These are phyloP conservation scores for Penicillium soppii DNA, from an alignment of 495 filamentous ascomycete species.

Conservation along the genomic window DNA sequence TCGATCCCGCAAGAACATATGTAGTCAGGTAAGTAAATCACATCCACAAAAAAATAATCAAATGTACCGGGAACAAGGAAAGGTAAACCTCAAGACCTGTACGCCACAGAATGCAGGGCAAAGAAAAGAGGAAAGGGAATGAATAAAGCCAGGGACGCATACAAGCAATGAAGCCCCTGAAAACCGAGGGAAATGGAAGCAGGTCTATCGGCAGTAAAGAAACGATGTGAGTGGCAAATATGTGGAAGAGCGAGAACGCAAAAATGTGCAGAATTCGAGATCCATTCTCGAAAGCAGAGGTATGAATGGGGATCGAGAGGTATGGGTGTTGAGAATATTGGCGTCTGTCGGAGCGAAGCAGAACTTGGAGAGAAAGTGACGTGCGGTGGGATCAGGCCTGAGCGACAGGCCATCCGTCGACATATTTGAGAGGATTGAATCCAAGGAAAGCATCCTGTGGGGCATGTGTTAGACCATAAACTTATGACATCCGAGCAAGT, in stretches of 20 bases:
- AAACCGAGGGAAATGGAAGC: neutral
- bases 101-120: slow-evolving; percentile 1
- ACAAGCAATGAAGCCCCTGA: neutral
- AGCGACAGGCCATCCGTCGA: slow-evolving; percentile 45
- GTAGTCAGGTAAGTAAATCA: neutral
- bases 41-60: neutral
- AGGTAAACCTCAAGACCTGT: neutral
- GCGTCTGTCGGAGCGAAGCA: neutral
- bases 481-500: neutral
- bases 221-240: neutral
- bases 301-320: neutral
- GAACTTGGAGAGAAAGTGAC: neutral
- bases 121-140: neutral
- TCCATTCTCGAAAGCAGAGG: neutral
- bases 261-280: neutral
- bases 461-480: slow-evolving; percentile 16
- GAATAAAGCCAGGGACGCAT: neutral
- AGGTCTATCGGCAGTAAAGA: neutral
- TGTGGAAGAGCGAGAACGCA: neutral
- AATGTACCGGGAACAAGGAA: neutral
- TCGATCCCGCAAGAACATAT: neutral
- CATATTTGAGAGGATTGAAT: slow-evolving; percentile 41
- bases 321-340: neutral
- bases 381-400: slow-evolving; percentile 16
- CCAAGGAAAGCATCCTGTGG: slow-evolving; percentile 43